Conservation (phyloP, 441 rosid genomes). For the Syzygium syzygioides region DNA sequence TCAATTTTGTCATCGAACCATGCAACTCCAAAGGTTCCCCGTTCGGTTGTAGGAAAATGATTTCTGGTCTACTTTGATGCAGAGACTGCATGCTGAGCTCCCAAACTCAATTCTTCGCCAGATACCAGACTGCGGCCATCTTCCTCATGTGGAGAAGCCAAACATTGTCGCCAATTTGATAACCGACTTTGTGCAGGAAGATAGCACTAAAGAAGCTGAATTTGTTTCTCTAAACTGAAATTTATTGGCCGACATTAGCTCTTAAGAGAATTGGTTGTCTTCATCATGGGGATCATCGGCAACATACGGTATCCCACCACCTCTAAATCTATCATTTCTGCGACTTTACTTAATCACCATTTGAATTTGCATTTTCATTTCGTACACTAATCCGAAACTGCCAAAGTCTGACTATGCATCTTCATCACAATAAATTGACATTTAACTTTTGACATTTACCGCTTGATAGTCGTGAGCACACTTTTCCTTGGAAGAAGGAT, state of each 20-base stretch:
- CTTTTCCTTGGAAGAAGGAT: background rate
- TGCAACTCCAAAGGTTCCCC: background rate
- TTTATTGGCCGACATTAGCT: background rate
- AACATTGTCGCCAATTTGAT: constrained; percentile 47
- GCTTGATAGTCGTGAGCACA: background rate
- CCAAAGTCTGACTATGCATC: background rate
- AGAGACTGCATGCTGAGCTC: constrained; percentile 67
- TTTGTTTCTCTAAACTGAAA: constrained; percentile 4
- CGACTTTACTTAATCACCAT: background rate
- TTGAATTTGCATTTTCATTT: background rate
- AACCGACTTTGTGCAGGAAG: constrained; percentile 41
- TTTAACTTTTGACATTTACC: background rate
- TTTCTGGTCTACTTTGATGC: constrained; percentile 10
- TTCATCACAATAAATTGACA: background rate
- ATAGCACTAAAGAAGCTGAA: constrained; percentile 22
- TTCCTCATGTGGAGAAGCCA: constrained; percentile 83
- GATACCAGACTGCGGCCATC: constrained; percentile 73
- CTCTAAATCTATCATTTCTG: background rate
- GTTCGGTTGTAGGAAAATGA: background rate
- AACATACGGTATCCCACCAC: background rate
- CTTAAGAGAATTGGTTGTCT: background rate
- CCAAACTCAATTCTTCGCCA: constrained; percentile 51
- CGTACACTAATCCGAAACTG: background rate
- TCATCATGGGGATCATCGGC: background rate
- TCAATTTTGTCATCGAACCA: background rate